Conservation (phyloP, 2,329 filamentous ascomycete genomes). For the Microdochium trichocladiopsis region DNA sequence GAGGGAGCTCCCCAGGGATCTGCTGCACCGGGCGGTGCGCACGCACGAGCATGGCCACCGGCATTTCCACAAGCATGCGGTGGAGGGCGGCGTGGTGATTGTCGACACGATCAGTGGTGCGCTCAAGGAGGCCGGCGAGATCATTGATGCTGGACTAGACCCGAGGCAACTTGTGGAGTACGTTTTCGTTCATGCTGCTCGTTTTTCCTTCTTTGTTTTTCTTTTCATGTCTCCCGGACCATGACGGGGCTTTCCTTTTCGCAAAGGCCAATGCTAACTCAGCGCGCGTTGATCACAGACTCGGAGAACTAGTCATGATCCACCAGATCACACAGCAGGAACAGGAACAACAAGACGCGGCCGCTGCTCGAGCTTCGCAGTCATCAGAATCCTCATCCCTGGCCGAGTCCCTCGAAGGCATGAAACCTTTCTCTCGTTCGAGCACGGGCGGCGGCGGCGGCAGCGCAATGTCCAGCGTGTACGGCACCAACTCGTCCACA, state of each 20-base stretch:
- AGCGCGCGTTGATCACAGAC: constrained; percentile 26
- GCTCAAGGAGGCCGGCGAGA: constrained; percentile 77
- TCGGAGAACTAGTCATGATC: constrained; percentile 72
- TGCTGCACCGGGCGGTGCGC: constrained; percentile 57
- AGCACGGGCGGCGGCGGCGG: too few relatives aligned
- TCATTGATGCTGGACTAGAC: constrained; percentile 69
- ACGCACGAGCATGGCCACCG: constrained; percentile 34
- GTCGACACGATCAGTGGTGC: constrained; percentile 75
- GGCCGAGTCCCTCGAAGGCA: constrained; percentile 25
- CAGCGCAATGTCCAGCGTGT: constrained; percentile 10
- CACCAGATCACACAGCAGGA: constrained; percentile 35
- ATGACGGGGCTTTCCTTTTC: too few relatives aligned
- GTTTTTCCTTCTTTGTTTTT: neutral
- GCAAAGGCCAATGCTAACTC: too few relatives aligned
- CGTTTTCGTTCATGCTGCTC: constrained; percentile 16
- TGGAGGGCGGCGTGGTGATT: constrained; percentile 58
- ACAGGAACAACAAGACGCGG: constrained; percentile 16
- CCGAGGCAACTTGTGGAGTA: constrained; percentile 75
- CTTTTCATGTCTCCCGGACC: neutral
- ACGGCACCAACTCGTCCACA: constrained; percentile 1
- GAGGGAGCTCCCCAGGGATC: constrained; percentile 73
- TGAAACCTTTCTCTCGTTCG: constrained; percentile 17
- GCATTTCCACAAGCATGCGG: constrained; percentile 61
- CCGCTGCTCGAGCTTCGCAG: constrained; percentile 12
- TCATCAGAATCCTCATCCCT: constrained; percentile 19